phyloP scores from a whole-genome alignment of 2,329 filamentous ascomycete species.

The Aureobasidium sp. region DNA sequence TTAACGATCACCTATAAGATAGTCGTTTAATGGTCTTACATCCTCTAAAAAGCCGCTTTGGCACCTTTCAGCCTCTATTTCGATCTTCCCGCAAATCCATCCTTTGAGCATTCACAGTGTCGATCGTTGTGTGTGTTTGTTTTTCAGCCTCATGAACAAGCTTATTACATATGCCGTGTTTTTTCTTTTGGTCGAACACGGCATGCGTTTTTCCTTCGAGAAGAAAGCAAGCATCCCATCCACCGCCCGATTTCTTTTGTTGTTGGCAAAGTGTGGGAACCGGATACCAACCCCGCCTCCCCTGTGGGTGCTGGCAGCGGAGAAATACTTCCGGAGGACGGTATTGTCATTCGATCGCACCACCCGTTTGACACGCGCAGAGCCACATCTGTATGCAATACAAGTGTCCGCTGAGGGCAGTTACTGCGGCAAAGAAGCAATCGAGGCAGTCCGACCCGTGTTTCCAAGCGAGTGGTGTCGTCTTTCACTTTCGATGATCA shows the following conservation, averaged over 20 bases:
- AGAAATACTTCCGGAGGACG: not conserved
- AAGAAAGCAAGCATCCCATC: too few species aligned
- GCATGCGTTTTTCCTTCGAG: not conserved
- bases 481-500: not conserved
- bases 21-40: not conserved
- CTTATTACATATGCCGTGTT: not conserved
- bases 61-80: not conserved
- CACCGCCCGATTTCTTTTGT: too few species aligned
- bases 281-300: too few species aligned
- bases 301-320: not conserved
- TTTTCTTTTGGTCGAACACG: not conserved
- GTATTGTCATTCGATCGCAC: not conserved
- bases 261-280: too few species aligned
- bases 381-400: not conserved
- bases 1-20: not conserved
- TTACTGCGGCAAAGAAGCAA: not conserved
- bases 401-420: not conserved
- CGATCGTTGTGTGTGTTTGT: not conserved
- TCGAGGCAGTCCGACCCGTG: not conserved
- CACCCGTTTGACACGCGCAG: not conserved
- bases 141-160: not conserved
- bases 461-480: not conserved
- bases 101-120: not conserved
- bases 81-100: not conserved
- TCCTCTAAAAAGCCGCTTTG: not conserved